Conservation (phyloP, 176 grass and related monocot genomes). For the Luzula sylvatica region DNA sequence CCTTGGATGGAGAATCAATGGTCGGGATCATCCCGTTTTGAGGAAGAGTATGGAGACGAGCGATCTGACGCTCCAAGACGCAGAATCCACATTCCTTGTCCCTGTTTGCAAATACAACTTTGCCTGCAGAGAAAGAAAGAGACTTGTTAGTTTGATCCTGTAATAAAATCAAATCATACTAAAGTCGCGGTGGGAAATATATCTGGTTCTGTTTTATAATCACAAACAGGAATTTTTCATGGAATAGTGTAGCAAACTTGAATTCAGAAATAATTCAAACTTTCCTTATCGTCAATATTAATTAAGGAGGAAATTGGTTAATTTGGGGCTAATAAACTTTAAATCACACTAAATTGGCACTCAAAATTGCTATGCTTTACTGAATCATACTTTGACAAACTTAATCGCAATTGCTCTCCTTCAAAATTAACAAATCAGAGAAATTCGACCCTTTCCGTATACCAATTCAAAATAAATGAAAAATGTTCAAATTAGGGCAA, state of each 20-base stretch:
- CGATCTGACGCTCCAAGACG: constrained; percentile 69
- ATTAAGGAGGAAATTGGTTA: neutral
- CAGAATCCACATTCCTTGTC: constrained; percentile 92
- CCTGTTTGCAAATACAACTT: constrained; percentile 50
- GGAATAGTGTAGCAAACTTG: no score
- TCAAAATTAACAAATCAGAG: neutral
- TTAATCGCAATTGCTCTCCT: neutral
- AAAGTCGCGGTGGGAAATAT: neutral
- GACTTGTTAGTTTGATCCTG: neutral
- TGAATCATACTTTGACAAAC: neutral
- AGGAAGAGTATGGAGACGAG: constrained; percentile 23
- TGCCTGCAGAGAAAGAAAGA: constrained; percentile 38
- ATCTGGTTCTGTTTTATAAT: no score
- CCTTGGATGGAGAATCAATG: constrained; percentile 48
- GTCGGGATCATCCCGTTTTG: constrained; percentile 13
- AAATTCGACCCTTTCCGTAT: neutral
- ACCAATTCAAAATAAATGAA: neutral
- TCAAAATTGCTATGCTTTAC: neutral
- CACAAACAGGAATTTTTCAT: no score
- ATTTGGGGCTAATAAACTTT: neutral
- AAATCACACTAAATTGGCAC: neutral
- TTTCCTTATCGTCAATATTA: neutral
- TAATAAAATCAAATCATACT: constrained; percentile 8
- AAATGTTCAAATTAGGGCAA: neutral
- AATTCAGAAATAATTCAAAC: neutral